Conservation (phyloP, 352 stramenopile species). For the Pythium utonaiense region DNA sequence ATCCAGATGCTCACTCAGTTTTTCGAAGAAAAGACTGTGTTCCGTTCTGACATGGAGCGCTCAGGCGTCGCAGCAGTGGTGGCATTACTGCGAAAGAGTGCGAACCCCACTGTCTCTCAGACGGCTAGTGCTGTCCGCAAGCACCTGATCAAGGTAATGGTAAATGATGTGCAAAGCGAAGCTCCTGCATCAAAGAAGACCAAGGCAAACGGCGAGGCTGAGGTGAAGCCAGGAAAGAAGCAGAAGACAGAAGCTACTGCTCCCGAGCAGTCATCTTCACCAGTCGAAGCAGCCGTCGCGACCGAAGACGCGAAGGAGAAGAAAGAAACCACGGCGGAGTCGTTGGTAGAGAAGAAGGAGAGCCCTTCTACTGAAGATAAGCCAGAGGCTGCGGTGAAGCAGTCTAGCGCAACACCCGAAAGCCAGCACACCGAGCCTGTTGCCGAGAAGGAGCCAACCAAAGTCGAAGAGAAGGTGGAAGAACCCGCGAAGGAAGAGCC, state of each 20-base stretch:
- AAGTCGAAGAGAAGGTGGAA: not conserved
- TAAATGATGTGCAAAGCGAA: slow-evolving; percentile 38
- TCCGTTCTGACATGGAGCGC: slow-evolving; percentile 61
- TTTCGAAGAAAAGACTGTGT: slow-evolving; percentile 70
- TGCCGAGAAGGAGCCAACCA: not conserved
- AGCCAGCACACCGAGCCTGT: not conserved
- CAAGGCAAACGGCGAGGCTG: slow-evolving; percentile 23
- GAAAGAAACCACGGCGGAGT: not conserved
- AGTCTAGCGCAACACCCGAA: not conserved
- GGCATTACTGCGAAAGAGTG: slow-evolving; percentile 58
- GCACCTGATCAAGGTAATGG: slow-evolving; percentile 68
- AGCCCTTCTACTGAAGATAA: not conserved
- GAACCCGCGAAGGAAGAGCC: not conserved
- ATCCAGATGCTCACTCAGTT: slow-evolving; percentile 69
- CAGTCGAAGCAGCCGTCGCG: slow-evolving; percentile 6
- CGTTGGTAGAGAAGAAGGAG: not conserved
- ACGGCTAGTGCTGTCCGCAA: slow-evolving; percentile 76
- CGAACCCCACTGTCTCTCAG: slow-evolving; percentile 59
- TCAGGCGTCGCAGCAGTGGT: slow-evolving; percentile 72
- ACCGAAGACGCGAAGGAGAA: slow-evolving; percentile 5
- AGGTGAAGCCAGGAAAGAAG: slow-evolving; percentile 32
- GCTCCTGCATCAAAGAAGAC: slow-evolving; percentile 34
- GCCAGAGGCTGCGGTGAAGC: not conserved
- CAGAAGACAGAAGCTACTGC: slow-evolving; percentile 32
- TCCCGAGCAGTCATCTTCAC: slow-evolving; percentile 18